phyloP scores from a whole-genome alignment of 106 monocot genomes.

The Allium sativum region DNA sequence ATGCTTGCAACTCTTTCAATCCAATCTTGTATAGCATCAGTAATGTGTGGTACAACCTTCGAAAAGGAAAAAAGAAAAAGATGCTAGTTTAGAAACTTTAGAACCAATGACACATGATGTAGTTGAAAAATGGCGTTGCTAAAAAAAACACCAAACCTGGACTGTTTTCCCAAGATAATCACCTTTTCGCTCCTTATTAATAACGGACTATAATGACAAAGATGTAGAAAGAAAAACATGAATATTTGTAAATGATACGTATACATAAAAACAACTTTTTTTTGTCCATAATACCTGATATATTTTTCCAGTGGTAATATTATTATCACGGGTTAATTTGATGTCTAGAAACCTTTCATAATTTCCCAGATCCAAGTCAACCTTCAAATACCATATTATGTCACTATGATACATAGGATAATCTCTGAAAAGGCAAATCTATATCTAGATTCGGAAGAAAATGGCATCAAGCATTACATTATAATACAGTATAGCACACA shows the following conservation, averaged over 20 bases:
- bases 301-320: slow-evolving; percentile 67
- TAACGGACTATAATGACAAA: slow-evolving; percentile 37
- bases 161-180: slow-evolving; percentile 72
- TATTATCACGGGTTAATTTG: slow-evolving; percentile 56
- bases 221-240: slow-evolving; percentile 1
- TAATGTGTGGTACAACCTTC: slow-evolving; percentile 79
- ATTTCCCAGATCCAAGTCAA: slow-evolving; percentile 64
- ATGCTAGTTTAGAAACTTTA: slow-evolving; percentile 1
- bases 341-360: slow-evolving; percentile 55
- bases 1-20: slow-evolving; percentile 66
- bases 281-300: slow-evolving; percentile 42
- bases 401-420: not conserved
- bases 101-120: not conserved
- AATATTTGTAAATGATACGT: not conserved
- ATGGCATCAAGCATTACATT: not conserved
- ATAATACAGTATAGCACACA: not conserved
- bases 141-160: slow-evolving; percentile 27
- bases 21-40: slow-evolving; percentile 93
- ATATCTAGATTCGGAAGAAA: not conserved
- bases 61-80: slow-evolving; percentile 4
- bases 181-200: slow-evolving; percentile 65
- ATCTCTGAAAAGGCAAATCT: not conserved
- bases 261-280: not conserved
- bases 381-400: slow-evolving; percentile 27
- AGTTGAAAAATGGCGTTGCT: not conserved